These are phyloP conservation scores for Geotrichum fermentans DNA, from an alignment of 1,139 yeast species.

Conservation along the genomic window DNA sequence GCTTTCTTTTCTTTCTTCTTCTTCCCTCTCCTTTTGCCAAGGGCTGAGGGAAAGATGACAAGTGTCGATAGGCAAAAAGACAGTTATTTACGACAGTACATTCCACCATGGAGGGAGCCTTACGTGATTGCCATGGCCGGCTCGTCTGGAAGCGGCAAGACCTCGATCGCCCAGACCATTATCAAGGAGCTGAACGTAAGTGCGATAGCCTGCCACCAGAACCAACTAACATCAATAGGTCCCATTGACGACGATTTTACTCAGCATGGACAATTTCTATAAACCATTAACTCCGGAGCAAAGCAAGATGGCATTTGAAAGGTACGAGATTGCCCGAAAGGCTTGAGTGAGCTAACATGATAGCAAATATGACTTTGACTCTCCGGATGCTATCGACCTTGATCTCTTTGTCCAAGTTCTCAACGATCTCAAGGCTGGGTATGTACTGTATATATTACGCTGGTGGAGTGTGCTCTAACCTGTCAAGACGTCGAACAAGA, in stretches of 20 bases:
- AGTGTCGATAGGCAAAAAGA: not conserved
- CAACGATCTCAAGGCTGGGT: constrained; percentile 55
- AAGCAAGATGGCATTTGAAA: constrained; percentile 55
- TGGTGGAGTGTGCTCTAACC: constrained; percentile 29
- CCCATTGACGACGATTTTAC: constrained; percentile 94
- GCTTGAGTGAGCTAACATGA: not conserved
- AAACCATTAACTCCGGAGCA: constrained; percentile 62
- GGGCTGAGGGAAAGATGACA: not conserved
- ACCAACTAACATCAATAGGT: constrained; percentile 42
- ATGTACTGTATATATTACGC: constrained; percentile 4
- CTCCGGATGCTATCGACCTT: constrained; percentile 75
- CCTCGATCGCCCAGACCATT: constrained; percentile 81
- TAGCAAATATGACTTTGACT: constrained; percentile 74
- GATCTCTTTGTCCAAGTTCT: constrained; percentile 66
- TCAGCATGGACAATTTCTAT: constrained; percentile 89
- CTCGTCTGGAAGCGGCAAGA: constrained; percentile 90
- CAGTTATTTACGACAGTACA: constrained; percentile 23
- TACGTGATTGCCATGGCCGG: constrained; percentile 95
- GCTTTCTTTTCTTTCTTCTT: not conserved
- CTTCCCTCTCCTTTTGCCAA: not conserved
- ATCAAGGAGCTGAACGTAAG: constrained; percentile 57
- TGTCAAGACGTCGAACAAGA: constrained; percentile 45
- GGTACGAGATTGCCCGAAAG: constrained; percentile 18
- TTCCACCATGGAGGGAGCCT: constrained; percentile 95
- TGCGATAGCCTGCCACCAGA: not conserved